These are phyloP conservation scores for Phycomyces nitens DNA, from an alignment of 192 early-diverging fungal species.

Conservation along the genomic window DNA sequence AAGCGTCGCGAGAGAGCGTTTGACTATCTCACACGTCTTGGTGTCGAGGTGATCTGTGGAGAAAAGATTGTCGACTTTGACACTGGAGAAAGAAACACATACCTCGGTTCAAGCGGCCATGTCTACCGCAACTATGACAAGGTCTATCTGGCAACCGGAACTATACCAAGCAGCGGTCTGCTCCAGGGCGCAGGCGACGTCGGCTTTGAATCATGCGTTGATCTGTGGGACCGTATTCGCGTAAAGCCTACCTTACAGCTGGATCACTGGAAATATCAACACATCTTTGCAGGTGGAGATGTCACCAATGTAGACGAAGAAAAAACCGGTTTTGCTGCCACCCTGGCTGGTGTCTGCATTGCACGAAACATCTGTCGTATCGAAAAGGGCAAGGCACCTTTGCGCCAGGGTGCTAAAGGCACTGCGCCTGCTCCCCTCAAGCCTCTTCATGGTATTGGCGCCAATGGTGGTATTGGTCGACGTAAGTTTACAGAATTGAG, in stretches of 20 bases:
- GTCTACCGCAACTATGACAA: slow-evolving; percentile 28
- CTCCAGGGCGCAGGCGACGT: slow-evolving; percentile 5
- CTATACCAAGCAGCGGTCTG: slow-evolving; percentile 24
- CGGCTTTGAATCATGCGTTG: slow-evolving; percentile 22
- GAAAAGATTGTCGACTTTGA: slow-evolving; percentile 34
- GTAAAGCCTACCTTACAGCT: slow-evolving; percentile 42
- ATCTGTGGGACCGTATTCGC: slow-evolving; percentile 24
- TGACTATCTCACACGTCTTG: slow-evolving; percentile 21
- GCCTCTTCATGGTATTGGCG: slow-evolving; percentile 29
- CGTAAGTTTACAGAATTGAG: slow-evolving; percentile 32
- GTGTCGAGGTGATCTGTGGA: slow-evolving; percentile 24
- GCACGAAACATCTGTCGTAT: slow-evolving; percentile 37
- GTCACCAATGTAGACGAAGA: slow-evolving; percentile 40
- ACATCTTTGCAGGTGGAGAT: slow-evolving; percentile 44
- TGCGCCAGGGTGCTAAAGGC: slow-evolving; percentile 30
- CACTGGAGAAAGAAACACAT: slow-evolving; percentile 3
- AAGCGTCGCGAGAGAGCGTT: slow-evolving; percentile 12
- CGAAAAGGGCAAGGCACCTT: slow-evolving; percentile 35
- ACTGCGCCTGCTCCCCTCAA: slow-evolving; percentile 25
- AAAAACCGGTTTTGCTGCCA: slow-evolving; percentile 41
- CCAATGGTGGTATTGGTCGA: slow-evolving; percentile 29
- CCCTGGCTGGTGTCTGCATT: slow-evolving; percentile 34
- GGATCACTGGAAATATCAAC: slow-evolving; percentile 29
- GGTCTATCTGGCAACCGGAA: slow-evolving; percentile 33
- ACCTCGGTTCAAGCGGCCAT: slow-evolving; percentile 26